Conservation (phyloP, 23 red algal species). For the Gracilaria caudata region DNA sequence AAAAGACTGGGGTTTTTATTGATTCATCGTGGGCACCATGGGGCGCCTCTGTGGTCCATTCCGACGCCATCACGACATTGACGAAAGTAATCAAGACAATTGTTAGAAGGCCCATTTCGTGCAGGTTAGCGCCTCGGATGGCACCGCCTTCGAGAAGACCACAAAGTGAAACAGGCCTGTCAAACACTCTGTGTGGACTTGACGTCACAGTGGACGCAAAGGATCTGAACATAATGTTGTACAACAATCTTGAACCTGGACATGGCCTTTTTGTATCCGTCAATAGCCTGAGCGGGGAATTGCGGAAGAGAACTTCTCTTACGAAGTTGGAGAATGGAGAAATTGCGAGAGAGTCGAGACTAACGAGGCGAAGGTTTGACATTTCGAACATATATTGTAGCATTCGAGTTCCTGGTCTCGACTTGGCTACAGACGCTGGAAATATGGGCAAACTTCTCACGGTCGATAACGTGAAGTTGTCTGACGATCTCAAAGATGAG, state of each 20-base stretch:
- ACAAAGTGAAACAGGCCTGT: slow-evolving; percentile 55
- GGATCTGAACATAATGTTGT: slow-evolving; percentile 78
- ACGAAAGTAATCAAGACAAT: slow-evolving; percentile 63
- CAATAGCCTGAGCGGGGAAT: slow-evolving; percentile 12
- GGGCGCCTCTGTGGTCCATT: slow-evolving; percentile 66
- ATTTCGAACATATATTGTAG: slow-evolving; percentile 67
- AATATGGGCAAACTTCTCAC: slow-evolving; percentile 63
- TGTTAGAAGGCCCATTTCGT: slow-evolving; percentile 47
- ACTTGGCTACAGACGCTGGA: slow-evolving; percentile 58
- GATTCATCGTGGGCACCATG: slow-evolving; percentile 12
- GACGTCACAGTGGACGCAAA: slow-evolving; percentile 52
- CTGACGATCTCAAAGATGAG: slow-evolving; percentile 54
- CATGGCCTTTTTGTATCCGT: slow-evolving; percentile 75
- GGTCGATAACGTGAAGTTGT: slow-evolving; percentile 59
- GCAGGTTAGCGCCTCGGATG: slow-evolving; percentile 47
- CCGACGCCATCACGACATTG: slow-evolving; percentile 79
- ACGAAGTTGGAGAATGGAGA: slow-evolving; percentile 18
- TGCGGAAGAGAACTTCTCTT: slow-evolving; percentile 49
- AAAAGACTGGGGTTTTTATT: slow-evolving; percentile 40
- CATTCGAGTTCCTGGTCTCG: slow-evolving; percentile 77
- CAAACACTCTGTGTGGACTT: slow-evolving; percentile 43
- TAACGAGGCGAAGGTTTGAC: slow-evolving; percentile 56
- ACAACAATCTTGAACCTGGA: slow-evolving; percentile 81
- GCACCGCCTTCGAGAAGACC: slow-evolving; percentile 25
- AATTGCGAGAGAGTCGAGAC: slow-evolving; percentile 40